Percentiles rank a stretch among this genome's conserved stretches.
These are phyloP conservation scores for Mucor irregularis DNA, from an alignment of 371 early-diverging fungal genomes.

Conservation along the genomic window DNA sequence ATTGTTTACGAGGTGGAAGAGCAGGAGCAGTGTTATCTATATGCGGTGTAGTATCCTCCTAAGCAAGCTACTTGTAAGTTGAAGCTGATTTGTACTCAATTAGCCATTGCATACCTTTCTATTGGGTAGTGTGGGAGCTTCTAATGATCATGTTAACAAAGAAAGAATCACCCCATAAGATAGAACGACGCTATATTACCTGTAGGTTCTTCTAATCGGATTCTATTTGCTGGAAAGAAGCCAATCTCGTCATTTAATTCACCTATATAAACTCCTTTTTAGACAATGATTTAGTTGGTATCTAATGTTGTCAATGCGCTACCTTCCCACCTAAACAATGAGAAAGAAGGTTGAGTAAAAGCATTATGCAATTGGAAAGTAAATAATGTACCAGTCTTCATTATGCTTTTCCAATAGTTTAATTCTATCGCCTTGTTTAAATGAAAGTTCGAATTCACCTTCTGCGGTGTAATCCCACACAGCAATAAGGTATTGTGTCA, in stretches of 20 bases:
- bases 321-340: slow-evolving; percentile 51
- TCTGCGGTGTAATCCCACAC: slow-evolving; percentile 52
- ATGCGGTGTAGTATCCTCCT: too few species aligned
- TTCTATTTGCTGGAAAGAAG: slow-evolving; percentile 55
- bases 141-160: too few species aligned
- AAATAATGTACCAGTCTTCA: slow-evolving; percentile 43
- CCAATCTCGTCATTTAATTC: slow-evolving; percentile 50
- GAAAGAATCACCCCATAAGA: too few species aligned
- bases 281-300: too few species aligned
- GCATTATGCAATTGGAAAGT: neutral
- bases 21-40: neutral
- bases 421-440: slow-evolving; percentile 50
- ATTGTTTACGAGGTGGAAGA: too few species aligned
- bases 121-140: too few species aligned
- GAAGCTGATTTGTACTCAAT: too few species aligned
- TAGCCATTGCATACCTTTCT: too few species aligned
- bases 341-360: neutral
- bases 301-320: neutral
- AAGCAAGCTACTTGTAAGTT: too few species aligned
- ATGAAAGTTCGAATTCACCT: slow-evolving; percentile 49
- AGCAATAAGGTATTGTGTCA: slow-evolving; percentile 47
- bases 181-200: neutral
- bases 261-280: slow-evolving; percentile 24
- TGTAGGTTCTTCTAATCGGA: slow-evolving; percentile 18
- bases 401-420: slow-evolving; percentile 50